Evolutionary conservation across 768 basidiomycete genomes (phyloP).

Genomic region (Termitomyces sp.): DNA sequence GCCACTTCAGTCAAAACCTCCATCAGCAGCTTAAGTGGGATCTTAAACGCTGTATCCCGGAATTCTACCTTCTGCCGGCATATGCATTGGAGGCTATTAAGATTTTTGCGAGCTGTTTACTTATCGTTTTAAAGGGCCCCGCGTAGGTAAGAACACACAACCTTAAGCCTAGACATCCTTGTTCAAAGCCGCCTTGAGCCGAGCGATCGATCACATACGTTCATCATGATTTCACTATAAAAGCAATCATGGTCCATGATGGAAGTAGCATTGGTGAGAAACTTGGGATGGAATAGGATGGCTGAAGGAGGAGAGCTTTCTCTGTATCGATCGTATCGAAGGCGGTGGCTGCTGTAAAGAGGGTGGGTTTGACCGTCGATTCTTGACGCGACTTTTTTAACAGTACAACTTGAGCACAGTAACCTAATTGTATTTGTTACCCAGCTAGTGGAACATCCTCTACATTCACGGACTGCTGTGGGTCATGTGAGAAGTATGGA

Average conservation of each 20-base stretch:
- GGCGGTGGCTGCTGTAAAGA: background rate
- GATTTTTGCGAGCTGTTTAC: background rate
- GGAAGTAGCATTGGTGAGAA: too few relatives aligned
- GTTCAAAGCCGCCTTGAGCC: too few relatives aligned
- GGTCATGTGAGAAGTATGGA: background rate
- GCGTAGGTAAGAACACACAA: too few relatives aligned
- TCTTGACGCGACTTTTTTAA: background rate
- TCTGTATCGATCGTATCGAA: too few relatives aligned
- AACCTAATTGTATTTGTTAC: background rate
- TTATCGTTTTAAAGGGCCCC: background rate
- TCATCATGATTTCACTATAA: too few relatives aligned
- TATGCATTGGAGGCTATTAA: constrained; percentile 89
- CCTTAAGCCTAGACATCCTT: background rate
- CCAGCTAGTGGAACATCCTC: background rate
- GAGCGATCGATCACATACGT: too few relatives aligned
- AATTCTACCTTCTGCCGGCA: constrained; percentile 66
- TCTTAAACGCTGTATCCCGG: constrained; percentile 43
- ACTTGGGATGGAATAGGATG: too few relatives aligned
- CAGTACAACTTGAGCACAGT: background rate
- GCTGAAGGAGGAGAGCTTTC: too few relatives aligned
- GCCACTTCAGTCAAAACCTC: constrained; percentile 49
- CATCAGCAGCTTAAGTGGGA: background rate
- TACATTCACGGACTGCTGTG: background rate
- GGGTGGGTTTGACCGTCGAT: background rate
- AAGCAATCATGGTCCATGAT: too few relatives aligned